Percentiles rank a stretch among this genome's conserved stretches.
Evolutionary conservation across 805 yeast species (phyloP).

Genomic region (Ogataea methanolica): DNA sequence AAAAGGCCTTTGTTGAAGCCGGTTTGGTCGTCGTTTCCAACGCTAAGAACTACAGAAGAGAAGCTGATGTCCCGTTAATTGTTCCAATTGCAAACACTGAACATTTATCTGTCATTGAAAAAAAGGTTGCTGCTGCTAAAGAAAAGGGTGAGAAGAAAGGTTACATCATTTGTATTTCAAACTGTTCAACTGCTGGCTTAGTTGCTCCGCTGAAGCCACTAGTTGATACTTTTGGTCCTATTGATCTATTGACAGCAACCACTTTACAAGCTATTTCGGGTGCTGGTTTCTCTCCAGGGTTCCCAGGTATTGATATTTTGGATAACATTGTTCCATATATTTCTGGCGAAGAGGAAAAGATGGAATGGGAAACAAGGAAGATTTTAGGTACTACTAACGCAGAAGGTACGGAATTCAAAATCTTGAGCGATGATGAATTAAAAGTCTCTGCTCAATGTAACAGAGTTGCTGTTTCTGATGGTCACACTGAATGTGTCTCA

Average conservation of each 20-base stretch:
- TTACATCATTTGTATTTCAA: conserved; percentile 88
- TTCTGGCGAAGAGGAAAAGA: conserved; percentile 96
- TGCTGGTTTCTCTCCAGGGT: conserved; percentile 98
- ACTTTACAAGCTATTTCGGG: conserved; percentile 98
- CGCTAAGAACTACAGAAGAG: conserved; percentile 94
- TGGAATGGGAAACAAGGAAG: conserved; percentile 97
- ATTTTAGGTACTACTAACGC: conserved; percentile 67
- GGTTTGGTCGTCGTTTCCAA: conserved; percentile 88
- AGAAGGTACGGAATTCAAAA: conserved; percentile 49
- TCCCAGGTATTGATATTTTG: conserved; percentile 87
- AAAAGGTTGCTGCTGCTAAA: conserved; percentile 50
- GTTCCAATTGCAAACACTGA: conserved; percentile 95
- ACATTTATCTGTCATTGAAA: conserved; percentile 71
- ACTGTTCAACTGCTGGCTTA: conserved; percentile 97
- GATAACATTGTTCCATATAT: conserved; percentile 95
- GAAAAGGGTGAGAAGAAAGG: conserved; percentile 60
- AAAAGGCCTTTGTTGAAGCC: conserved; percentile 72
- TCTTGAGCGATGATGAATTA: conserved; percentile 63
- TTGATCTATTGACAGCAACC: conserved; percentile 79
- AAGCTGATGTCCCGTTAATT: conserved; percentile 78
- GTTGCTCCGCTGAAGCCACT: conserved; percentile 97
- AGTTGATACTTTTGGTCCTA: conserved; percentile 84
- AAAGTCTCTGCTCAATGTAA: conserved; percentile 94
- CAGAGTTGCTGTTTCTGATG: conserved; percentile 95
- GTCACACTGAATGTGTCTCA: conserved; percentile 94